Conservation (phyloP, 495 filamentous ascomycete genomes). For the Glutinoglossum americanum region DNA sequence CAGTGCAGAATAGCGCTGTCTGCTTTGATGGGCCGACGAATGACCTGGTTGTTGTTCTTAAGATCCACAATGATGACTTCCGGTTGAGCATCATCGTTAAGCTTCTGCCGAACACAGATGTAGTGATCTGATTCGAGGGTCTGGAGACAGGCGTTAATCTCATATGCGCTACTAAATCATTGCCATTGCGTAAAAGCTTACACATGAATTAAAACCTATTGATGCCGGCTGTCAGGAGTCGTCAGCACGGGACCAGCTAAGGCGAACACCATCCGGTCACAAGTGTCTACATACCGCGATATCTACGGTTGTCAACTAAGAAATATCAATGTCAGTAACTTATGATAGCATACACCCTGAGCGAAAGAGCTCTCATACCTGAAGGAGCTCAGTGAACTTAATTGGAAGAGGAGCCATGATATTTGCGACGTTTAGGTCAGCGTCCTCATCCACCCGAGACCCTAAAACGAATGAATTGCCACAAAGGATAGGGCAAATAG, state of each 20-base stretch:
- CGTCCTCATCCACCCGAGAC: constrained; percentile 25
- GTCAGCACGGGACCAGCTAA: constrained; percentile 18
- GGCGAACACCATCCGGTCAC: constrained; percentile 5
- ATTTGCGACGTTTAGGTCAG: constrained; percentile 24
- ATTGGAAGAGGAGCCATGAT: constrained; percentile 64
- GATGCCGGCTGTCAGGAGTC: constrained; percentile 35
- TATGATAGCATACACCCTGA: not conserved
- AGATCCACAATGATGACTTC: constrained; percentile 96
- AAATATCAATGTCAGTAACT: constrained; percentile 4
- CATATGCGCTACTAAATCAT: not conserved
- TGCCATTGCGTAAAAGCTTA: constrained; percentile 28
- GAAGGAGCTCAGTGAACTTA: constrained; percentile 83
- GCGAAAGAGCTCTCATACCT: constrained; percentile 32
- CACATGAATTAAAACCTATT: constrained; percentile 94
- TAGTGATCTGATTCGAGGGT: constrained; percentile 93
- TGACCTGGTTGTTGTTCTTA: constrained; percentile 83
- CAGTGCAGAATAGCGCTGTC: constrained; percentile 99
- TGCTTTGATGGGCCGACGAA: constrained; percentile 87
- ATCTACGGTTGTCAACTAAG: constrained; percentile 52
- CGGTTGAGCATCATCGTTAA: constrained; percentile 53
- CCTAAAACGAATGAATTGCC: constrained; percentile 7
- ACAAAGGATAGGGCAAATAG: constrained; percentile 9
- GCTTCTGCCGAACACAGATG: constrained; percentile 87
- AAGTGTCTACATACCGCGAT: constrained; percentile 44
- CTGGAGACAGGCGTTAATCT: constrained; percentile 21